Conservation (phyloP, 139 green algal genomes). For the Tetraselmis chui region DNA sequence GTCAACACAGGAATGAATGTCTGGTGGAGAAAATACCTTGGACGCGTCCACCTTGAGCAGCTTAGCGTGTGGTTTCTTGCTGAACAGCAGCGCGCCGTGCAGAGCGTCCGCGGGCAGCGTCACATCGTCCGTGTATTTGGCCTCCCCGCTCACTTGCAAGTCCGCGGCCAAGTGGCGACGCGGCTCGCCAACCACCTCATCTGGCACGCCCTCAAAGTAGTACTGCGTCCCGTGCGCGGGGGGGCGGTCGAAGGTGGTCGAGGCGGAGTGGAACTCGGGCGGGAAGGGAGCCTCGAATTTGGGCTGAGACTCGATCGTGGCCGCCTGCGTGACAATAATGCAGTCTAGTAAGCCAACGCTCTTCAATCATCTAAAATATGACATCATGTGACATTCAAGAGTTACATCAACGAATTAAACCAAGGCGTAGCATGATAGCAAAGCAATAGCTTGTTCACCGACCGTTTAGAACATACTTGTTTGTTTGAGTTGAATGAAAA, state of each 20-base stretch:
- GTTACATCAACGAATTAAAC: too few species aligned
- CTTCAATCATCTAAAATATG: too few species aligned
- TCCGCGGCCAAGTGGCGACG: constrained; percentile 80
- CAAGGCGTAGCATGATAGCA: too few species aligned
- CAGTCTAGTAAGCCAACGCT: too few species aligned
- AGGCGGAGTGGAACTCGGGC: constrained; percentile 22
- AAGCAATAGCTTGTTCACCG: too few species aligned
- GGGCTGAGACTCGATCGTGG: background rate
- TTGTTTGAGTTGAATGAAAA: too few species aligned
- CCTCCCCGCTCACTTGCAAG: constrained; percentile 84
- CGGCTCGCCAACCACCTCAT: constrained; percentile 68
- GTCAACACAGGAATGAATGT: too few species aligned
- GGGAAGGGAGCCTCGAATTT: constrained; percentile 15
- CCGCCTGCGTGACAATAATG: background rate
- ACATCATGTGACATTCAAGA: too few species aligned
- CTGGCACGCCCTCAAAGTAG: constrained; percentile 33
- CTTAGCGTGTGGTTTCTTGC: constrained; percentile 67
- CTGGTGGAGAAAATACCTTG: too few species aligned
- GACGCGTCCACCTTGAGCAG: constrained; percentile 58
- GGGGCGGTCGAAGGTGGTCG: constrained; percentile 42
- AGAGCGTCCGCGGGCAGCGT: constrained; percentile 52
- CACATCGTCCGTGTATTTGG: constrained; percentile 87
- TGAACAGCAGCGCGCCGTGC: constrained; percentile 73
- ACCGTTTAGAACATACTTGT: too few species aligned
- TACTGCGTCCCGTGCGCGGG: constrained; percentile 80